A percentile compares a stretch with the other conserved stretches of the same genome.
Evolutionary conservation across 1,284 basidiomycete species (phyloP).

Genomic region (Thecaphora thlaspeos): DNA sequence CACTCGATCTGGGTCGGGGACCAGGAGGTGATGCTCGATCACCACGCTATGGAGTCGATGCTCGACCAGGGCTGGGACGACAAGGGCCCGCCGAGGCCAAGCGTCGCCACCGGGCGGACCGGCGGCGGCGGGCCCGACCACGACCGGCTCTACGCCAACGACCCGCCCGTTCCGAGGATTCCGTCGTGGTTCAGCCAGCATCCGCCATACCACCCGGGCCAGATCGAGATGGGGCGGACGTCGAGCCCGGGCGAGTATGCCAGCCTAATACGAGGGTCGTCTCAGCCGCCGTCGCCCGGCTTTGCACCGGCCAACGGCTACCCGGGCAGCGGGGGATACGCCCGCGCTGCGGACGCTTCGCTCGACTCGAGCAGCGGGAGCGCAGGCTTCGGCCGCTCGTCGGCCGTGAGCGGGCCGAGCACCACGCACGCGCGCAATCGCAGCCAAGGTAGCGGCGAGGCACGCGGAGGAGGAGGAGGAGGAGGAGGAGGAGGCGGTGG

Average conservation of each 20-base stretch:
- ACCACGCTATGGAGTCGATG: constrained; percentile 50
- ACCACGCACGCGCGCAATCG: constrained; percentile 23
- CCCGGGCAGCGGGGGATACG: neutral
- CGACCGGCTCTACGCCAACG: constrained; percentile 25
- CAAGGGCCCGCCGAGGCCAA: constrained; percentile 24
- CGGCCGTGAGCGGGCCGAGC: constrained; percentile 18
- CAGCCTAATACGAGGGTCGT: constrained; percentile 27
- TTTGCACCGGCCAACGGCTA: constrained; percentile 13
- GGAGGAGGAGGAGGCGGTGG: neutral
- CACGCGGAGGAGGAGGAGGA: neutral
- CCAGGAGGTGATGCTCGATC: constrained; percentile 40
- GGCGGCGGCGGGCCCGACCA: too few species aligned
- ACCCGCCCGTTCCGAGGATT: constrained; percentile 31
- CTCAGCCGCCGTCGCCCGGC: constrained; percentile 23
- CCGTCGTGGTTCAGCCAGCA: constrained; percentile 20
- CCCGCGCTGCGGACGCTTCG: constrained; percentile 4
- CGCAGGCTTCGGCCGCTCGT: constrained; percentile 37
- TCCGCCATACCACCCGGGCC: constrained; percentile 14
- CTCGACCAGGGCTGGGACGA: constrained; percentile 49
- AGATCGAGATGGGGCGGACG: constrained; percentile 34
- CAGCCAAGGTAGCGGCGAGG: neutral
- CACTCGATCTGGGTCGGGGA: constrained; percentile 47
- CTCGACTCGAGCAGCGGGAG: too few species aligned
- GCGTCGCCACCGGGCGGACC: constrained; percentile 20
- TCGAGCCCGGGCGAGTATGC: constrained; percentile 40